Base-by-base conservation (phyloP, 2,329 filamentous ascomycete genomes). In the Proliferodiscus dingleyae region DNA sequence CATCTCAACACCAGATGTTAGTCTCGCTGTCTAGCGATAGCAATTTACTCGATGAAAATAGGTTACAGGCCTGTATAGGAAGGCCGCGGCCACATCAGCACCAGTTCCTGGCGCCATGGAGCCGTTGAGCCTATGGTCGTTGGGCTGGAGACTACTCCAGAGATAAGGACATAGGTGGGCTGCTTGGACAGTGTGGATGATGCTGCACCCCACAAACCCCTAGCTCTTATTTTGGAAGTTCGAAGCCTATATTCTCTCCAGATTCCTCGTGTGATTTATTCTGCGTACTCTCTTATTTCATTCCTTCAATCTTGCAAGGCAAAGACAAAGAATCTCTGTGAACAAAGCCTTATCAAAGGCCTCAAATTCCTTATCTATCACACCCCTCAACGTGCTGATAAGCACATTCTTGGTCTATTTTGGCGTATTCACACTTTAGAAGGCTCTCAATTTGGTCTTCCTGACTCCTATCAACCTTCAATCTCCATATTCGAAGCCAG, bases 201-300 rank as follows among this genome's bases (percentile, higher is more conserved):
- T 18, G 24, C 41, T 56, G 55, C 55, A 56, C 57, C 57, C 53
- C 57, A 57, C 55, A 58, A 51, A 39, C 37, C 39, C 48, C 50
- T 50, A 36, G 40, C 41, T 28, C 10, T 9, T 34, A 22, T 24
- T 39, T 9, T 37, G n/a, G 28, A 40, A 39, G 24, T 33, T 41
- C 24, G 16, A 28, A 16, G 38, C 33, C 33, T 24, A 33, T 44
- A 32, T 33, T 36, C 26, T 47, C 36, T 45, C 33, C 19, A 15
- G 41, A 45, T 39, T 37, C 45, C 46, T 41, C 43, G 47, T 36
- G 47, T 44, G 46, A 45, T 43, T 33, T 50, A 23, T 45, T 47
- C 36, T 42, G 15, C 37, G 38, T 26, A 11, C 16, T 46, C 37
- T 39, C 37, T 34, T 43, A 24, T 37, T 24, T 40, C 44, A 42